Evolutionary conservation across 106 monocot genomes (phyloP), one percentile per base, ranked within the genome.

Genomic region (Gastrodia elata): DNA sequence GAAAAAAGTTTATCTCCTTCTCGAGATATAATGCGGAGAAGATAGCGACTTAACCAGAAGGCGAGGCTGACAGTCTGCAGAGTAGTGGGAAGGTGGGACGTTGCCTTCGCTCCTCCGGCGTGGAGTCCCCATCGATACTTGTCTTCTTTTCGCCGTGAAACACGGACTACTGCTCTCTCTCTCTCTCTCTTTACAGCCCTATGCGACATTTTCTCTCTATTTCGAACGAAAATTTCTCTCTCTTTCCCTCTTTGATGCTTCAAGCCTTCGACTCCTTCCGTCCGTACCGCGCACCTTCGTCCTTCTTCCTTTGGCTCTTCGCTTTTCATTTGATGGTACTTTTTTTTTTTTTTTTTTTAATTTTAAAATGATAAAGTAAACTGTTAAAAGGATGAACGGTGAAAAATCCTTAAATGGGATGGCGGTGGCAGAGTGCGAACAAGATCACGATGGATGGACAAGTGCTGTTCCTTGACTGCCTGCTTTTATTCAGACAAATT

Each of bases 21-120:
- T 10, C 3, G 22, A 52, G 0, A 52, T 22, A 52, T 52, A 52
- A 52, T 52, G 61, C 61, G 30, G 36, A 38, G 67, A 65, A 15
- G 67, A 67, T 37, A 67, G 67, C 67, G 67, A 67, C 67, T 7
- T 67, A 67, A 67, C 37, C 67, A 67, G 67, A 67, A 16, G 34
- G 67, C 36, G 67, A 36, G 65, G 67, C 67, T 67, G 37, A 67
- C 67, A 67, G 67, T 1, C 36, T 61, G 67, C 61, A 30, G 9
- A 25, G 64, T 15, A 65, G 65, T 65, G 34, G 65, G 14, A 34
- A 15, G 14, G 33, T 1, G 15, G 10, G 65, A 14, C 34, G 2
- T 7, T 9, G 30, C 64, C 8, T 11, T 30, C 67, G 16, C 6
- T 8, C 20, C 37, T 34, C 37, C 34, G 18, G 11, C 67, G 37